These are phyloP conservation scores for Diaporthe sp. DNA, from an alignment of 2,329 filamentous ascomycete species.

Conservation along the genomic window DNA sequence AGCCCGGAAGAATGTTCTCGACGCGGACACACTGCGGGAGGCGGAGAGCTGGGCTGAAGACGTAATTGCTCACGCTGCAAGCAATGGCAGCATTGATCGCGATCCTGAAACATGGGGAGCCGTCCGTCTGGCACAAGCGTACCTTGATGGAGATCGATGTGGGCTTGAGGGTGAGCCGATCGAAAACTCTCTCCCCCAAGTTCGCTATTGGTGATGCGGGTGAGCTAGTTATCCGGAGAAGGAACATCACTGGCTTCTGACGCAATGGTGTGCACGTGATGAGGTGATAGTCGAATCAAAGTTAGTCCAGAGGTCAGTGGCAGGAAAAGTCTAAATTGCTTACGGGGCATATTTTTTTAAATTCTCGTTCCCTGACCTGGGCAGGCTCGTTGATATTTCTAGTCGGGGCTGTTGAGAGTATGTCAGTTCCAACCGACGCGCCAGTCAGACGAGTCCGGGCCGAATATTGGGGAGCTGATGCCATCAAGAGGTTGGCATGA, in stretches of 20 bases:
- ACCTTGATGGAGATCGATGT: slow-evolving; percentile 7
- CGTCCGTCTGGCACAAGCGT: neutral
- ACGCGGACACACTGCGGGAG: slow-evolving; percentile 4
- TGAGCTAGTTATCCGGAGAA: neutral
- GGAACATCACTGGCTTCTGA: neutral
- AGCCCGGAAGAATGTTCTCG: slow-evolving; percentile 10
- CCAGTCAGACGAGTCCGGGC: too few species aligned
- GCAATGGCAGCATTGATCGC: neutral
- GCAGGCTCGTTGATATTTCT: too few species aligned
- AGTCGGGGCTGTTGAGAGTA: too few species aligned
- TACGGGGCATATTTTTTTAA: too few species aligned
- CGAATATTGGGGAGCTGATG: too few species aligned
- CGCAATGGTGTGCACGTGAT: neutral
- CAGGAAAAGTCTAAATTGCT: too few species aligned
- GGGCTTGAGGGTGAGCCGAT: neutral
- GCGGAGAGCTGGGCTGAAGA: slow-evolving; percentile 5
- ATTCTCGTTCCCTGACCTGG: too few species aligned
- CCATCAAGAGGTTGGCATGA: too few species aligned
- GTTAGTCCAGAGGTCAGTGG: too few species aligned
- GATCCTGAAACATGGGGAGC: neutral
- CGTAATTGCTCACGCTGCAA: neutral
- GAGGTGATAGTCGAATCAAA: too few species aligned
- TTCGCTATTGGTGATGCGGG: neutral
- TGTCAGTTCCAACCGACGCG: too few species aligned
- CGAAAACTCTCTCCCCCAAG: neutral